Base-by-base conservation (phyloP, 768 basidiomycete genomes). In the Symmetrospora coprosmae region DNA sequence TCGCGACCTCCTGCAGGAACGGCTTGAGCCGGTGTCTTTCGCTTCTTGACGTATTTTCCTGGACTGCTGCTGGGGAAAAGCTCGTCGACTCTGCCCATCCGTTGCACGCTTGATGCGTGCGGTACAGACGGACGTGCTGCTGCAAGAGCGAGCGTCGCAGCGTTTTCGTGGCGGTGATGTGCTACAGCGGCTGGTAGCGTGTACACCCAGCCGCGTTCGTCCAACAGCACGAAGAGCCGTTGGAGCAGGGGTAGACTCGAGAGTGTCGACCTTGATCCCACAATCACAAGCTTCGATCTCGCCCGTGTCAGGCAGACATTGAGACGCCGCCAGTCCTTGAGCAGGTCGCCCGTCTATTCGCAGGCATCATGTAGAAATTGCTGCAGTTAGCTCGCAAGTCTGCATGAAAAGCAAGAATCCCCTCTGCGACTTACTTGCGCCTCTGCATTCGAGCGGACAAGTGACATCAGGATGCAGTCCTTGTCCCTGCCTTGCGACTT, bases 301-400 rank as follows among this genome's bases (percentile, higher is more conserved):
- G 91, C 92, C 16, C 94, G 83, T 0, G 92, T 96, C 71, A 97
- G 88, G 6, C 89, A 85, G 17, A 99, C 94, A 69, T 99, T 99
- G 78, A 96, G 83, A 33, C 94, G 74, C 35, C 94, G 78, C 91
- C 92, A 96, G 70, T 99, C 94, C 66, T 85, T 87, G 25, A 97
- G 76, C 1, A 99, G 78, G 52, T 96, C 90, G 8, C 94, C 94
- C 27, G 88, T 78, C 90, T 92, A 63, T 19, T 43, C 28, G n/a
- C n/a, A n/a, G n/a, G n/a, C n/a, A n/a, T n/a, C n/a, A n/a, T n/a
- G n/a, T n/a, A 11, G 14, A 34, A 8, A 45, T 21, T 1, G 13
- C n/a, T n/a, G n/a, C n/a, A n/a, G n/a, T n/a, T n/a, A n/a, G n/a
- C n/a, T n/a, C n/a, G n/a, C n/a, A n/a, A n/a, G n/a, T n/a, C n/a